phyloP scores from a whole-genome alignment of 1,284 basidiomycete genomes.

The Moniliella sp. region DNA sequence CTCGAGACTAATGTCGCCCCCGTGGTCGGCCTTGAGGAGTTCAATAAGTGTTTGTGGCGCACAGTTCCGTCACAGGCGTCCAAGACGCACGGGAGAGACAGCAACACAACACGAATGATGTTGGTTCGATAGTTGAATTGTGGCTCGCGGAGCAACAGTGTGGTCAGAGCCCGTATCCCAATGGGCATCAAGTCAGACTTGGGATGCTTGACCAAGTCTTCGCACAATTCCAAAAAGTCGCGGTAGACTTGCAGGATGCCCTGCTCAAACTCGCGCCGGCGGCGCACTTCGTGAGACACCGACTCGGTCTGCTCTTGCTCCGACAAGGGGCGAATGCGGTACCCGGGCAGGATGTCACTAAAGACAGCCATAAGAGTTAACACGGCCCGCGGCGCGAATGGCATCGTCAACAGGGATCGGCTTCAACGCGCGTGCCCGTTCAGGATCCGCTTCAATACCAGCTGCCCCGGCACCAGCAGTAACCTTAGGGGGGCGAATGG shows the following conservation, averaged over 20 bases:
- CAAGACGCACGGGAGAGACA: conserved; percentile 64
- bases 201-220: conserved; percentile 62
- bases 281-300: conserved; percentile 74
- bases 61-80: conserved; percentile 10
- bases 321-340: conserved; percentile 60
- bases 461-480: too few species aligned
- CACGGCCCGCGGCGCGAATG: conserved; percentile 66
- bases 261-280: conserved; percentile 84
- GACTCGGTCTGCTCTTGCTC: conserved; percentile 79
- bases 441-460: too few species aligned
- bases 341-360: conserved; percentile 71
- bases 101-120: conserved; percentile 68
- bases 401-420: conserved; percentile 46
- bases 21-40: conserved; percentile 59
- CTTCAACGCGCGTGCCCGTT: too few species aligned
- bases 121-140: conserved; percentile 96
- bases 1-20: conserved; percentile 64
- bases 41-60: conserved; percentile 51
- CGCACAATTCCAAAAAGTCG: conserved; percentile 60
- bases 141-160: conserved; percentile 55
- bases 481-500: too few species aligned
- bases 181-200: conserved; percentile 22
- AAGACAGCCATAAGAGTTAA: conserved; percentile 80
- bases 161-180: conserved; percentile 65
- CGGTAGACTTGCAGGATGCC: conserved; percentile 78